Percentiles rank a stretch among this genome's conserved stretches.
These are phyloP conservation scores for Phytophthora chlamydospora DNA, from an alignment of 352 stramenopile genomes.

Conservation along the genomic window DNA sequence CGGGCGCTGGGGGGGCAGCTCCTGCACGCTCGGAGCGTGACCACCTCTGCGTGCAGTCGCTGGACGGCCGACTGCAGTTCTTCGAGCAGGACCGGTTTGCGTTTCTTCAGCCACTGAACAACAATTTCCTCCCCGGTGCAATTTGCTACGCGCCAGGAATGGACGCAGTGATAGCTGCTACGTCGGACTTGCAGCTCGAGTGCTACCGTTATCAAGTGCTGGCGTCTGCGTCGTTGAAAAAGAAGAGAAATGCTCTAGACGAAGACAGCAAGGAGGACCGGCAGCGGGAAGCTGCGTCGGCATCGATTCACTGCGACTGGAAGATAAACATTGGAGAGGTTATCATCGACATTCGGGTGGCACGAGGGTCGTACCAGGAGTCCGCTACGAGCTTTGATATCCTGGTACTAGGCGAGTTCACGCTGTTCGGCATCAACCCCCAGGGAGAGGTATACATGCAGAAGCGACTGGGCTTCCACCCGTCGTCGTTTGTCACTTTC, in stretches of 20 bases:
- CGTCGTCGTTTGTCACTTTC: conserved; percentile 68
- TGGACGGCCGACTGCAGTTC: conserved; percentile 92
- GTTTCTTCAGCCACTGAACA: conserved; percentile 86
- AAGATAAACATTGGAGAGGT: conserved; percentile 70
- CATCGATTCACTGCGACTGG: conserved; percentile 65
- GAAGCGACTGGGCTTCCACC: conserved; percentile 78
- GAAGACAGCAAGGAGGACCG: conserved; percentile 46
- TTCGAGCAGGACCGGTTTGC: conserved; percentile 92
- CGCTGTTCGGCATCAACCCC: conserved; percentile 79
- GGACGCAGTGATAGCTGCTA: conserved; percentile 84
- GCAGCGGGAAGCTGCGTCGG: conserved; percentile 23
- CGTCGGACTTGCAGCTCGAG: conserved; percentile 83
- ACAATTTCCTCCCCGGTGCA: conserved; percentile 80
- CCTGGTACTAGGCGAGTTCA: conserved; percentile 81
- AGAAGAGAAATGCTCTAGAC: conserved; percentile 51
- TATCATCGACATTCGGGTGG: conserved; percentile 67
- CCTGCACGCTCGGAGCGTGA: conserved; percentile 51
- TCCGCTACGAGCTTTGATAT: conserved; percentile 76
- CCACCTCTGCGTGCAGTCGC: conserved; percentile 90
- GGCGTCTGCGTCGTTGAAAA: conserved; percentile 73
- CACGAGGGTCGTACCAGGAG: conserved; percentile 53
- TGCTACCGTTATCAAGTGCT: conserved; percentile 91
- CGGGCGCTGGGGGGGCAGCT: conserved; percentile 14
- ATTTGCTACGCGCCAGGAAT: conserved; percentile 82
- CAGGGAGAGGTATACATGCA: conserved; percentile 82